phyloP scores from a whole-genome alignment of 1,284 basidiomycete genomes.

The Phlebopus sp. region DNA sequence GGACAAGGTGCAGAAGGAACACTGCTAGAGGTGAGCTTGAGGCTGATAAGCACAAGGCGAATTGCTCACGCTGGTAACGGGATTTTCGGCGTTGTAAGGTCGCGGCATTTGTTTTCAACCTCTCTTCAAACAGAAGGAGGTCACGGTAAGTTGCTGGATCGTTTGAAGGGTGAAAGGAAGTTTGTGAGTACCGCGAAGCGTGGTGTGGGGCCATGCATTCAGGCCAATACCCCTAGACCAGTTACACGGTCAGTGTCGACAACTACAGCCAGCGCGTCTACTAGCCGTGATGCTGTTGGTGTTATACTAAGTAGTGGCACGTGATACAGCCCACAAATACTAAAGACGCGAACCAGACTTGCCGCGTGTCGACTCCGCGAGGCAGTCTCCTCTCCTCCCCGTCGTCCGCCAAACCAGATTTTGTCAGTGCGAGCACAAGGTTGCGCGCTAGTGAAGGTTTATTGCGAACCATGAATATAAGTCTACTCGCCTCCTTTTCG shows the following conservation, averaged over 20 bases:
- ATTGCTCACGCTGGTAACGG: conserved; percentile 78
- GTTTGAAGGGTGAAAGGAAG: conserved; percentile 37
- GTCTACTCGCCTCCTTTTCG: conserved; percentile 40
- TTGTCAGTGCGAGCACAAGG: background rate
- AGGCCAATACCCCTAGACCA: background rate
- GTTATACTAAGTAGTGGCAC: no score
- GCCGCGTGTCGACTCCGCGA: conserved; percentile 23
- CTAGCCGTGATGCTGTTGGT: no score
- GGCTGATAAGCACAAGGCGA: background rate
- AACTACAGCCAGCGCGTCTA: background rate
- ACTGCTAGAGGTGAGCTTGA: conserved; percentile 43
- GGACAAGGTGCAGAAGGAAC: conserved; percentile 70
- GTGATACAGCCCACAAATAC: conserved; percentile 17
- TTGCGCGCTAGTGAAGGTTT: background rate
- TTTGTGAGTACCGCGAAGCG: conserved; percentile 29
- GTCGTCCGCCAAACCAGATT: background rate
- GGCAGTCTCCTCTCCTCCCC: conserved; percentile 24
- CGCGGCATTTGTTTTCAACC: conserved; percentile 90
- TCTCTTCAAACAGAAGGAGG: conserved; percentile 91
- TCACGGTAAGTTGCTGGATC: conserved; percentile 78
- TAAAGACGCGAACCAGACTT: conserved; percentile 24
- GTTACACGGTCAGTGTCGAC: background rate
- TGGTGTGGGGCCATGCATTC: conserved; percentile 34
- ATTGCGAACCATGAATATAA: conserved; percentile 35
- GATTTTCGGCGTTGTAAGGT: conserved; percentile 78